phyloP scores from a whole-genome alignment of 2,329 filamentous ascomycete species.

The Metarhizium rileyi region DNA sequence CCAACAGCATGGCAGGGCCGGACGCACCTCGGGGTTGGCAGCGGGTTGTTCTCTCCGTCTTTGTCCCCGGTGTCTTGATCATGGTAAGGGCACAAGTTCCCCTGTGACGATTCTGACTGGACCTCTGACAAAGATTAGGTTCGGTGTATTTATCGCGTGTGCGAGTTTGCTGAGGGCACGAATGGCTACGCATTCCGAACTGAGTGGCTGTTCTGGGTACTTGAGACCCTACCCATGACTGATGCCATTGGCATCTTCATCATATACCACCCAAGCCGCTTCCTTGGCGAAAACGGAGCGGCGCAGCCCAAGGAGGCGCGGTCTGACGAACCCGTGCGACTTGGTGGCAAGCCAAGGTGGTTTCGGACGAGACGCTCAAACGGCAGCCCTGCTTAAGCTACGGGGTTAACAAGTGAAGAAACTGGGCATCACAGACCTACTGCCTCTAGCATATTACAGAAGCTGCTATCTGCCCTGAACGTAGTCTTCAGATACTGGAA shows the following conservation, averaged over 20 bases:
- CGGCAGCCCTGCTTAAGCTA: neutral
- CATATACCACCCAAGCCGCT: constrained; percentile 36
- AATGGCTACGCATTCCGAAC: constrained; percentile 38
- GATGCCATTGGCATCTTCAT: constrained; percentile 38
- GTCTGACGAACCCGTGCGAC: constrained; percentile 7
- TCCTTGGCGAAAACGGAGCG: constrained; percentile 18
- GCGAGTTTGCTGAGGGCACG: constrained; percentile 43
- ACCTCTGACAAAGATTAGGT: constrained; percentile 20
- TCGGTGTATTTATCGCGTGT: constrained; percentile 42
- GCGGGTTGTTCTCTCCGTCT: constrained; percentile 31
- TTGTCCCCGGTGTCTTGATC: constrained; percentile 33
- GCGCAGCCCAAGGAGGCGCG: constrained; percentile 1
- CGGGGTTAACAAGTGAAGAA: neutral
- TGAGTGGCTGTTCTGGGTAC: constrained; percentile 44
- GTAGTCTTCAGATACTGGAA: constrained; percentile 9
- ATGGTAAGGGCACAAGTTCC: constrained; percentile 27
- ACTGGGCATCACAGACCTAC: too few relatives aligned
- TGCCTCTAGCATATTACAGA: neutral
- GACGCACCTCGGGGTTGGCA: constrained; percentile 25
- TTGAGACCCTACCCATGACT: constrained; percentile 39
- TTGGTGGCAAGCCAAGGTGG: neutral
- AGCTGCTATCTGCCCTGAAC: neutral
- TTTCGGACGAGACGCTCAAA: neutral
- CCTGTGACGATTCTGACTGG: neutral
- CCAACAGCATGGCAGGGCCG: constrained; percentile 11